Conservation (phyloP, 148 eudicot genomes). For the Linanthus parryae region DNA sequence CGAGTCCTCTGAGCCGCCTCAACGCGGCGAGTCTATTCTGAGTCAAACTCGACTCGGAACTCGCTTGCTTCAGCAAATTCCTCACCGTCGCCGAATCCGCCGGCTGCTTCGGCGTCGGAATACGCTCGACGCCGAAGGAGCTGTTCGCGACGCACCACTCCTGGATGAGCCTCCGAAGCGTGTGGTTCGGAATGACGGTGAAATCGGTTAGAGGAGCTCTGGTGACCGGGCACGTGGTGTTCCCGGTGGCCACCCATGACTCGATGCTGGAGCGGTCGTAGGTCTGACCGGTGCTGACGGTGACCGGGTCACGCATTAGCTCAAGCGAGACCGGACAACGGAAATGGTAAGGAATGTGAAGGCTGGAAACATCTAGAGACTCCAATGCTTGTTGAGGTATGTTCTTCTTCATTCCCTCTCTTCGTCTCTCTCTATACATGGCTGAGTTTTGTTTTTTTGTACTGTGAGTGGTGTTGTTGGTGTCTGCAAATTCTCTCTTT, state of each 20-base stretch:
- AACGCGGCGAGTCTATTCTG: constrained; percentile 34
- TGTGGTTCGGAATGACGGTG: constrained; percentile 77
- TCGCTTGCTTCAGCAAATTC: constrained; percentile 38
- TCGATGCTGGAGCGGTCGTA: constrained; percentile 88
- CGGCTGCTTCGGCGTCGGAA: constrained; percentile 89
- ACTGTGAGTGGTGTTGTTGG: too few relatives aligned
- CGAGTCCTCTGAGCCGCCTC: constrained; percentile 45
- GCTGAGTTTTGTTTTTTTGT: too few relatives aligned
- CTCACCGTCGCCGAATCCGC: constrained; percentile 59
- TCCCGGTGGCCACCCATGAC: constrained; percentile 81
- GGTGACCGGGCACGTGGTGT: constrained; percentile 85
- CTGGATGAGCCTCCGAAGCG: constrained; percentile 79
- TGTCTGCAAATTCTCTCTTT: too few relatives aligned
- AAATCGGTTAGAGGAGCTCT: constrained; percentile 56
- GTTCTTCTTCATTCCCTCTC: constrained; percentile 13
- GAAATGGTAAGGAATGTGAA: constrained; percentile 79
- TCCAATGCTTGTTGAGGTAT: constrained; percentile 40
- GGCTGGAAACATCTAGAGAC: constrained; percentile 35
- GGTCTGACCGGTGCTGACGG: constrained; percentile 79
- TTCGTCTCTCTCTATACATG: too few relatives aligned
- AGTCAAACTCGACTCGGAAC: constrained; percentile 19
- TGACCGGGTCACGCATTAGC: constrained; percentile 87
- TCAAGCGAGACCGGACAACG: constrained; percentile 88
- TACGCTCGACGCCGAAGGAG: constrained; percentile 65
- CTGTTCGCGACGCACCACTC: constrained; percentile 86